Evolutionary conservation across 1,139 yeast species (phyloP).

Genomic region (Candida labiduridarum): DNA sequence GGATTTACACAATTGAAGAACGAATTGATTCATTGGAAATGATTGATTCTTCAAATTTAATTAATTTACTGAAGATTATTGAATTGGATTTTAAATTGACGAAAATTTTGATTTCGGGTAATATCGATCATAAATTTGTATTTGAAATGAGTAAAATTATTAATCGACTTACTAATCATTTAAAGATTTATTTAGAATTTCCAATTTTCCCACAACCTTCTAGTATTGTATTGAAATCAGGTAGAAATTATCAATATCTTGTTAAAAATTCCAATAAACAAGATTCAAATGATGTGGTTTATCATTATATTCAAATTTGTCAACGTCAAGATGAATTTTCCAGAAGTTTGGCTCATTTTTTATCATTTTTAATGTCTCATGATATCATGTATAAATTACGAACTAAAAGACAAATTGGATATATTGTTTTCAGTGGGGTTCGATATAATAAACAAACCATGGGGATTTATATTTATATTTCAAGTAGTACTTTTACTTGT

Average conservation of each 20-base stretch:
- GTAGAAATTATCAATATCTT: constrained; percentile 33
- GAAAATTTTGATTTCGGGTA: constrained; percentile 54
- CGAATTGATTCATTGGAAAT: constrained; percentile 43
- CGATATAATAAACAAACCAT: constrained; percentile 50
- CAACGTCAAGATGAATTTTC: constrained; percentile 31
- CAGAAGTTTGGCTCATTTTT: constrained; percentile 43
- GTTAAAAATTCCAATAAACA: constrained; percentile 28
- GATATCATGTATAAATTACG: constrained; percentile 50
- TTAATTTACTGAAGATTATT: constrained; percentile 24
- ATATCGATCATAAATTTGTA: constrained; percentile 22
- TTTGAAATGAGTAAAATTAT: constrained; percentile 18
- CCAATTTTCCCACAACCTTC: constrained; percentile 18
- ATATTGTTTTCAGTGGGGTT: constrained; percentile 54
- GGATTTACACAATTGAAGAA: constrained; percentile 52
- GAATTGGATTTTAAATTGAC: constrained; percentile 26
- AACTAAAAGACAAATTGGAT: constrained; percentile 47
- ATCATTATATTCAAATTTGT: constrained; percentile 60
- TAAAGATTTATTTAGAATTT: constrained; percentile 4
- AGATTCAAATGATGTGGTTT: constrained; percentile 54
- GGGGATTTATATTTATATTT: constrained; percentile 52
- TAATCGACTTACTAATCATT: constrained; percentile 19
- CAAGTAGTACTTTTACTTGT: constrained; percentile 43
- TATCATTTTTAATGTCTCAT: constrained; percentile 45
- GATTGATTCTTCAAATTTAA: constrained; percentile 23
- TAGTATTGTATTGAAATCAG: constrained; percentile 37